Conservation (phyloP, 371 early-diverging fungal genomes). For the Chytridium lagenaria region DNA sequence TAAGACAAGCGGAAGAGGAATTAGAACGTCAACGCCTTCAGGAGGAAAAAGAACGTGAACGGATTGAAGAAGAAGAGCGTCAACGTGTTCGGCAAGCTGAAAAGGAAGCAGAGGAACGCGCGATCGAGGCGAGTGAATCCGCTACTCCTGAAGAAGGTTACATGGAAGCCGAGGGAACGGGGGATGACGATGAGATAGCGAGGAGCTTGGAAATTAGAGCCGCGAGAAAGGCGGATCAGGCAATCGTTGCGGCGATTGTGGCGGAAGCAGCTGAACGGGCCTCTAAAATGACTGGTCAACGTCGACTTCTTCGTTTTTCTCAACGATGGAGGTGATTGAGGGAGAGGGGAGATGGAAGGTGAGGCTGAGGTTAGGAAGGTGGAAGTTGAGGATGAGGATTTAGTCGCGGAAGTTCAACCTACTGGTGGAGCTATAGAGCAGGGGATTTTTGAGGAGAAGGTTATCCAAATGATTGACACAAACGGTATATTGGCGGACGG, state of each 20-base stretch:
- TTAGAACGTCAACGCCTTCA: background rate
- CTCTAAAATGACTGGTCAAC: background rate
- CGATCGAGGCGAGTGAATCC: background rate
- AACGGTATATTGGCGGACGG: too few species aligned
- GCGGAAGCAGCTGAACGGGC: background rate
- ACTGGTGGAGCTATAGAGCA: background rate
- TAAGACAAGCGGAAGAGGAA: background rate
- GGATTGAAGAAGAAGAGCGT: background rate
- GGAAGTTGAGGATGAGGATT: background rate
- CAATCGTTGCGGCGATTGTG: constrained; percentile 8
- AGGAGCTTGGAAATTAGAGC: background rate
- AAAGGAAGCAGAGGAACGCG: background rate
- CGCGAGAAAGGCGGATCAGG: background rate
- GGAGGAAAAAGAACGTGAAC: background rate
- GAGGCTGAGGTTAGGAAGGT: background rate
- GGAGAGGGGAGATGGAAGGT: background rate
- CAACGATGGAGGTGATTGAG: constrained; percentile 7
- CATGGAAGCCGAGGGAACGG: background rate
- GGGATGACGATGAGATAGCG: background rate
- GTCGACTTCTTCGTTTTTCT: background rate
- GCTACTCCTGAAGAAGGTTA: background rate
- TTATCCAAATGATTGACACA: background rate
- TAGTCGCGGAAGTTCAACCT: background rate
- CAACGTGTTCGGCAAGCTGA: background rate
- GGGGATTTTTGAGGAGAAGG: background rate